Evolutionary conservation across 129 eudicot species (phyloP).

Genomic region (Pulicaria dysenterica): DNA sequence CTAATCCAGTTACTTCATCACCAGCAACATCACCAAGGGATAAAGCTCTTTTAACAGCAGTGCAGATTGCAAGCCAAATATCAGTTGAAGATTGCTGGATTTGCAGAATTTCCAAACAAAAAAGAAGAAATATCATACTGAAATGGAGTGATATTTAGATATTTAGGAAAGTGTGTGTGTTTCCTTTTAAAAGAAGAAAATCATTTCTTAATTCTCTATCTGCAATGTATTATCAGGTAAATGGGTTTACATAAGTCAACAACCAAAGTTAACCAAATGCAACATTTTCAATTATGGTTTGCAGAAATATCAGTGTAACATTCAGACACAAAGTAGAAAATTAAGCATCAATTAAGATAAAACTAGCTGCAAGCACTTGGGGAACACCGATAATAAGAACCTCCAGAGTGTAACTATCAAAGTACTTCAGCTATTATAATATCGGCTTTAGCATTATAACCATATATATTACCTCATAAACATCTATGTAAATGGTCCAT

Average conservation of each 20-base stretch:
- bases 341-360: background rate
- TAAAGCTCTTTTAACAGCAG: constrained; percentile 88
- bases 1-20: constrained; percentile 80
- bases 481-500: constrained; percentile 13
- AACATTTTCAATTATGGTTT: background rate
- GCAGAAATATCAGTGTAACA: background rate
- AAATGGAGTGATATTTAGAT: background rate
- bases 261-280: constrained; percentile 11
- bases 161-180: background rate
- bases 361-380: constrained; percentile 2
- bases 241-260: constrained; percentile 8
- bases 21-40: constrained; percentile 68
- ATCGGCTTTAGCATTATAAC: constrained; percentile 16
- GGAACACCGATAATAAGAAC: background rate
- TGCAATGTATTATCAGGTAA: constrained; percentile 19
- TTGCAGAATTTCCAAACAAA: constrained; percentile 24
- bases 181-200: background rate
- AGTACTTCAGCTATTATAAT: background rate
- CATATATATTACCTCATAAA: background rate
- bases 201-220: constrained; percentile 11
- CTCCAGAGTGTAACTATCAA: background rate
- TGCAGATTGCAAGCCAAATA: constrained; percentile 96
- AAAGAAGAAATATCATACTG: constrained; percentile 4
- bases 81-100: constrained; percentile 99
- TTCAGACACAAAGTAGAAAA: background rate